Evolutionary conservation across 2,329 filamentous ascomycete species (phyloP), one percentile per base, ranked within the genome.

Genomic region (Fusarium succisae): DNA sequence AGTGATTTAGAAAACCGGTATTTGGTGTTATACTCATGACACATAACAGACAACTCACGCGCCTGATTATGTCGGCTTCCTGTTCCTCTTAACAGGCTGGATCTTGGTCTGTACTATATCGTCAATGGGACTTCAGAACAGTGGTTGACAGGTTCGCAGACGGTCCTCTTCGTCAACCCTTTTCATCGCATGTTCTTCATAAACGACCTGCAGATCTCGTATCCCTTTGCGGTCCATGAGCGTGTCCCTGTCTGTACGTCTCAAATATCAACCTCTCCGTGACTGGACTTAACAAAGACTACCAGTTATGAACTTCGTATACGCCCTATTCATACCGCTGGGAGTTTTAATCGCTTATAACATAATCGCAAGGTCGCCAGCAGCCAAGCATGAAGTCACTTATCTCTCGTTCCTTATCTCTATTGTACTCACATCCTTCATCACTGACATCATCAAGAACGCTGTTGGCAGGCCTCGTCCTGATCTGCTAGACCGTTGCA

Each of bases 111-210:
- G 84, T 80, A 62, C 39, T 26, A 45, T 28, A 44, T 15, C 24
- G 26, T 37, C 67, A 38, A 12, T 44, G 28, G 62, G 59, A 64
- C 54, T 59, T 22, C 17, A 57, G 28, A 28, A 50, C n/a, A 54
- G 30, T 32, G 14, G 65, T 56, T 61, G 57, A 61, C 39, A 37
- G 4, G 41, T 38, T 45, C 32, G 65, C 76, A 82, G 82, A 78
- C 79, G 55, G 75, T 76, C 32, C 55, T 79, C 22, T 79, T 82
- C 53, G 88, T 94, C 77, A 91, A 92, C 69, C 96, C 96, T 1
- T 98, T 98, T 81, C 95, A 98, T 82, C 94, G 94, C 83, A 93
- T 98, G 90, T 98, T 99, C 84, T 93, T 91, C 73, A 89, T 98
- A 71, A 93, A 95, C 80, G 94, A 98, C 81, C 88, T 93, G 30